These are phyloP conservation scores for Hymenoscyphus linearis DNA, from an alignment of 2,329 filamentous ascomycete species.

Conservation along the genomic window DNA sequence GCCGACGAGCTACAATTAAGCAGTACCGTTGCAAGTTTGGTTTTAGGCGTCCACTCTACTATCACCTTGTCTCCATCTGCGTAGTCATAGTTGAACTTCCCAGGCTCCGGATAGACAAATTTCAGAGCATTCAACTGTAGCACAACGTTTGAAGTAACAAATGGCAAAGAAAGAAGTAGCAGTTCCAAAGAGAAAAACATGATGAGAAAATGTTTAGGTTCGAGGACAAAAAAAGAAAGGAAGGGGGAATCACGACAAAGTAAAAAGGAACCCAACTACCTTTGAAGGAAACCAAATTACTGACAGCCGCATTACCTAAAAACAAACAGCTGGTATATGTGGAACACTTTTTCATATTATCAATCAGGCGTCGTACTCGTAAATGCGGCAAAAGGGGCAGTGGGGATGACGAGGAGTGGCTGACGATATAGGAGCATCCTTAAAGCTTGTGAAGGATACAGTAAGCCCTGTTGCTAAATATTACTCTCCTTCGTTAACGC, in stretches of 20 bases:
- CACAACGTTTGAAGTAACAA: background rate
- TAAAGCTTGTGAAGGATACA: background rate
- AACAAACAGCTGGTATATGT: background rate
- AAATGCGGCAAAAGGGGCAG: background rate
- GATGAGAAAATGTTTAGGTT: background rate
- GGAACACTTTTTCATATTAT: background rate
- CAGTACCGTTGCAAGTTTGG: background rate
- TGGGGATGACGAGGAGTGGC: background rate
- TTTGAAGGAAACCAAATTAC: background rate
- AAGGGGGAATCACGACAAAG: background rate
- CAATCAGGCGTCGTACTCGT: background rate
- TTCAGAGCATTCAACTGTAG: background rate
- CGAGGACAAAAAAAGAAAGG: background rate
- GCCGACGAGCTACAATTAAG: conserved; percentile 5
- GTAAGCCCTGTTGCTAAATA: conserved; percentile 1
- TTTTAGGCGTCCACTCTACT: conserved; percentile 3
- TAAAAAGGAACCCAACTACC: background rate
- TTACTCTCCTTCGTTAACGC: background rate
- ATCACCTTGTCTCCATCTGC: conserved; percentile 5
- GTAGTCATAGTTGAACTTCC: conserved; percentile 2
- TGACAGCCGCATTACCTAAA: background rate
- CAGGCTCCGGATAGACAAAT: conserved; percentile 4
- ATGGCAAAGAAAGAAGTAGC: background rate
- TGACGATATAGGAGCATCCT: background rate
- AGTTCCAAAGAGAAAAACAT: conserved; percentile 1